These are phyloP conservation scores for Boletellus ananiceps DNA, from an alignment of 768 basidiomycete species.

Conservation along the genomic window DNA sequence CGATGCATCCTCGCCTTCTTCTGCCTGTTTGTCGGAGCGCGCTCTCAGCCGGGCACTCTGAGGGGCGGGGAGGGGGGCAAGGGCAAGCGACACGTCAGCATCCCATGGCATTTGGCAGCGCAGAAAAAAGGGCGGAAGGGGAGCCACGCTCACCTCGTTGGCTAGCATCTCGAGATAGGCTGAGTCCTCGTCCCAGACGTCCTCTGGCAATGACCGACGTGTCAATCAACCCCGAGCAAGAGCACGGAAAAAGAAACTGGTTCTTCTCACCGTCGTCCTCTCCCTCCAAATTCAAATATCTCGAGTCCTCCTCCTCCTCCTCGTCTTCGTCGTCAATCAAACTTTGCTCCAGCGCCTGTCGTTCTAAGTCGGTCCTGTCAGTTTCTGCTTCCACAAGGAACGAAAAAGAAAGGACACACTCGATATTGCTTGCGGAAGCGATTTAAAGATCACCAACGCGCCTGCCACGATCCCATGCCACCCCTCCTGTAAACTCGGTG, in stretches of 20 bases:
- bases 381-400: background rate
- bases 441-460: conserved; percentile 69
- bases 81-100: background rate
- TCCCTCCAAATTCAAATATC: conserved; percentile 57
- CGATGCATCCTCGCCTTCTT: conserved; percentile 29
- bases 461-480: conserved; percentile 76
- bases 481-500: conserved; percentile 56
- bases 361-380: conserved; percentile 34
- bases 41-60: conserved; percentile 73
- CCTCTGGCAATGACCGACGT: conserved; percentile 43
- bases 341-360: conserved; percentile 56
- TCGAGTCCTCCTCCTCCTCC: conserved; percentile 47
- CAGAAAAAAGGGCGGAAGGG: background rate
- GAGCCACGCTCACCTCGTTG: conserved; percentile 54
- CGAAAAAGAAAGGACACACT: conserved; percentile 38
- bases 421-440: conserved; percentile 70
- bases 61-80: background rate
- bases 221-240: background rate
- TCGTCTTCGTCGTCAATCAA: conserved; percentile 40
- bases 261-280: conserved; percentile 51
- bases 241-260: background rate
- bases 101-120: background rate
- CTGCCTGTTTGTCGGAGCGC: conserved; percentile 42
- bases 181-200: conserved; percentile 89
- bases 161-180: conserved; percentile 86